Evolutionary conservation across 345 rosid genomes (phyloP).

Genomic region (Eucalyptus sp.): DNA sequence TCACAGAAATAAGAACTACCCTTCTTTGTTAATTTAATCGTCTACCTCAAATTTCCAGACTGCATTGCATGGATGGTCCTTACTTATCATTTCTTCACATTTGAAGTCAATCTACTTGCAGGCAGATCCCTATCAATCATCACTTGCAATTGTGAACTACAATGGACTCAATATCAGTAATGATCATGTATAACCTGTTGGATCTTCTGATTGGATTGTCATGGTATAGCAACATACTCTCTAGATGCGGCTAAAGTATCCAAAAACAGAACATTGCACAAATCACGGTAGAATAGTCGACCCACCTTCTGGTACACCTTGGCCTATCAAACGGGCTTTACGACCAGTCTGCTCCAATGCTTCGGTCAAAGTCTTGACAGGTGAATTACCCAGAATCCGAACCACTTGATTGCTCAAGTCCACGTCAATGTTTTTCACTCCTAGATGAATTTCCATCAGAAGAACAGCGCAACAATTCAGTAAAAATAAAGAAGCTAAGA

Average conservation of each 20-base stretch:
- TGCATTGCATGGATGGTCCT: background rate
- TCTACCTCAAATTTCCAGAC: background rate
- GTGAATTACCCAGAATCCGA: slow-evolving; percentile 63
- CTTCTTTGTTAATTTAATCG: background rate
- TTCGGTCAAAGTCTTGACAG: slow-evolving; percentile 65
- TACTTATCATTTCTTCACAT: background rate
- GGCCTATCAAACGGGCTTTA: slow-evolving; percentile 82
- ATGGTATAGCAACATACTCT: background rate
- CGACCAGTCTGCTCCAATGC: slow-evolving; percentile 85
- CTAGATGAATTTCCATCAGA: slow-evolving; percentile 14
- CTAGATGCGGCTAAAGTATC: background rate
- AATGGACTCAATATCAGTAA: background rate
- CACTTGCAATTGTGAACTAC: background rate
- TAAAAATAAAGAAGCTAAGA: background rate
- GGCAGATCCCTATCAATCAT: background rate
- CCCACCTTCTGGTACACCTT: slow-evolving; percentile 92
- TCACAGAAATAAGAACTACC: background rate
- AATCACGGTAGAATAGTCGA: background rate
- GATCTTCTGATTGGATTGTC: background rate
- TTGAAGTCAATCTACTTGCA: background rate
- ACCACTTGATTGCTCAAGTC: slow-evolving; percentile 84
- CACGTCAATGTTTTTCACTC: slow-evolving; percentile 77
- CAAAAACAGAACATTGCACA: background rate
- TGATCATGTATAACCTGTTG: background rate
- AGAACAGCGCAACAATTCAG: background rate